These are phyloP conservation scores for Acorus gramineus DNA, from an alignment of 106 monocot species.

Conservation along the genomic window DNA sequence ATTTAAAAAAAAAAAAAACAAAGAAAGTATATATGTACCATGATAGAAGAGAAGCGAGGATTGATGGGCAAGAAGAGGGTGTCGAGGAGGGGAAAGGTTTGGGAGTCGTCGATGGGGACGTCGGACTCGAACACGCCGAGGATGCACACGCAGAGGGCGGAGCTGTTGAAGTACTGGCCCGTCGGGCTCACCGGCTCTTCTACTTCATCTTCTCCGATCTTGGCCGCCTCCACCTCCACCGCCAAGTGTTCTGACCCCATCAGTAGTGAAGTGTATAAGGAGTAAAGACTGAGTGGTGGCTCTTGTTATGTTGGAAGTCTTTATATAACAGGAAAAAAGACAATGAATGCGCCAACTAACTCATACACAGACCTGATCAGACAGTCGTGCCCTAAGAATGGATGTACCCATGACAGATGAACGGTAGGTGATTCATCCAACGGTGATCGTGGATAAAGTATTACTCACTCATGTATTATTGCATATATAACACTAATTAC, in stretches of 20 bases:
- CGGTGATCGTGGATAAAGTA: too few species aligned
- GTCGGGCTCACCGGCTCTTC: constrained; percentile 69
- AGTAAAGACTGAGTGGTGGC: too few species aligned
- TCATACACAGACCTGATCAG: too few species aligned
- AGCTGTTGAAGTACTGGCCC: constrained; percentile 69
- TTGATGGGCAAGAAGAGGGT: constrained; percentile 45
- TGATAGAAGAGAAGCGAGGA: constrained; percentile 59
- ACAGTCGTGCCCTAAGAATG: too few species aligned
- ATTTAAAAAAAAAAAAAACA: not conserved
- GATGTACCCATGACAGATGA: too few species aligned
- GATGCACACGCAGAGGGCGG: constrained; percentile 37
- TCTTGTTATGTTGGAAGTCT: too few species aligned
- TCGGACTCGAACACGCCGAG: constrained; percentile 45
- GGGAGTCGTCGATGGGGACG: constrained; percentile 48
- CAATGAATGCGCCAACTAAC: too few species aligned
- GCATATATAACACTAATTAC: too few species aligned
- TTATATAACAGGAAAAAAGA: too few species aligned
- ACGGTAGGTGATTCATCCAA: too few species aligned
- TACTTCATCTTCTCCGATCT: constrained; percentile 1
- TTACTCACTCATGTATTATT: too few species aligned
- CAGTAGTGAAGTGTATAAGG: too few species aligned
- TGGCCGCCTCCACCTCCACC: not conserved
- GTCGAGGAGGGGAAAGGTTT: constrained; percentile 21
- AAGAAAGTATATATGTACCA: constrained; percentile 16
- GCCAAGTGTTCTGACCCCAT: not conserved